Evolutionary conservation across 2,329 filamentous ascomycete species (phyloP), one percentile per base, ranked within the genome.

Genomic region (Aspergillus arachidicola): DNA sequence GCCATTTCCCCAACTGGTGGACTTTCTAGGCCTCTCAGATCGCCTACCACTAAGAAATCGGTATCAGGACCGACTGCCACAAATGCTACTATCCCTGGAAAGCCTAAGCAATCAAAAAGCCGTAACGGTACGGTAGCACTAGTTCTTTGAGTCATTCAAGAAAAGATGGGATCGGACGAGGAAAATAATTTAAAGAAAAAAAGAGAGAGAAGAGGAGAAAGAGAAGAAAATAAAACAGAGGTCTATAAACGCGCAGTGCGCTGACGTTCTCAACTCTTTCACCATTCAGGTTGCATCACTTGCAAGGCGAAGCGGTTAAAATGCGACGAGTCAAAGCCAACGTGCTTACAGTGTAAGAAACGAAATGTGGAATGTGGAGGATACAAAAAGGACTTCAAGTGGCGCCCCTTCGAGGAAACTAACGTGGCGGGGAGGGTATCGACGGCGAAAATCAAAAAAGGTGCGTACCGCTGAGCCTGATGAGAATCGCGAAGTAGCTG

Each of bases 311-410:
- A 91, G 78, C 83, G 89, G 63, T 79, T 92, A 59, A 92, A 91
- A 78, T 92, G 89, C 78, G 89, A 91, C 74, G 89, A 92, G 79
- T 86, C 85, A 53, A 91, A 91, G 68, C 89, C 89, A 0, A 84
- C 82, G 26, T 91, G 89, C 71, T 81, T 86, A 63, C 88, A 91
- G 78, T 91, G 89, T 72, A 81, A 86, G 53, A 86, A 86, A 69
- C 83, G 89, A 59, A 87, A 85, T 66, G 88, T 91, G 26, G 74
- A 80, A 4, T 92, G 89, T 72, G 89, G 89, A 63, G 89, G 89
- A 41, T 92, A 91, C 78, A 90, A 87, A 75, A 92, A 90, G 74
- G 87, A 90, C 74, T 91, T 91, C 79, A 91, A 91, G 81, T 92
- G 89, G 89, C 82, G 88, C 58, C 84, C 88, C 0, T 91, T 91